Base-by-base conservation (phyloP, 1,139 yeast genomes). In the Geotrichum bryndzae region DNA sequence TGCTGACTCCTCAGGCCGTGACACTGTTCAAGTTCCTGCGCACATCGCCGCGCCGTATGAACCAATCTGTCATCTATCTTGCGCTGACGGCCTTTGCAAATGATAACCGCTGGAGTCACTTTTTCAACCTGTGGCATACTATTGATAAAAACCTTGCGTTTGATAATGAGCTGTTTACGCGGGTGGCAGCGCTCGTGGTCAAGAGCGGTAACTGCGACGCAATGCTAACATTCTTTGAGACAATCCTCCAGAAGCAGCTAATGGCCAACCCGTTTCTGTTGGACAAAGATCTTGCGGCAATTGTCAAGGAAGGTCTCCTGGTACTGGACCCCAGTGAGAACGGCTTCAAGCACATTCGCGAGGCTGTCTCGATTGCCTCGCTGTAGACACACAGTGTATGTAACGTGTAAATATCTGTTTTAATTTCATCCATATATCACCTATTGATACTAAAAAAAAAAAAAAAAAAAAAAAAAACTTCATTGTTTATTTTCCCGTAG, bases 11-110 rank as follows among this genome's bases (percentile, higher is more conserved):
- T 52, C 70, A 72, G 29, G 67, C 74, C 1, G 66, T 66, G 52
- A 61, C 68, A 27, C 58, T 74, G 18, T 65, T 68, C 56, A 64
- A 67, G 18, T 61, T 73, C 18, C 64, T 72, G 35, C 61, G 64
- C 15, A 64, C 66, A 45, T 35, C 68, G 10, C 66, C 66, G 31
- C 63, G 67, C 29, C 61, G 63, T 15, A 59, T 64, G 25, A 57
- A 64, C 41, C 67, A 67, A 35, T 61, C 68, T 8, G 65, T 72
- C 53, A 65, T 78, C 27, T 65, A 74, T 1, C 65, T 78, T 56
- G 68, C 75, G 18, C 66, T 80, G 35, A 69, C 79, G 0, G 72
- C 78, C 1, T 73, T 74, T 57, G 77, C 76, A 25, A 79, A 79
- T 63, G 72, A 74, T n/a, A 66, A 67, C 25, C 68, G 71, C n/a